Base-by-base conservation (phyloP, 345 rosid genomes). In the Geranium brycei region DNA sequence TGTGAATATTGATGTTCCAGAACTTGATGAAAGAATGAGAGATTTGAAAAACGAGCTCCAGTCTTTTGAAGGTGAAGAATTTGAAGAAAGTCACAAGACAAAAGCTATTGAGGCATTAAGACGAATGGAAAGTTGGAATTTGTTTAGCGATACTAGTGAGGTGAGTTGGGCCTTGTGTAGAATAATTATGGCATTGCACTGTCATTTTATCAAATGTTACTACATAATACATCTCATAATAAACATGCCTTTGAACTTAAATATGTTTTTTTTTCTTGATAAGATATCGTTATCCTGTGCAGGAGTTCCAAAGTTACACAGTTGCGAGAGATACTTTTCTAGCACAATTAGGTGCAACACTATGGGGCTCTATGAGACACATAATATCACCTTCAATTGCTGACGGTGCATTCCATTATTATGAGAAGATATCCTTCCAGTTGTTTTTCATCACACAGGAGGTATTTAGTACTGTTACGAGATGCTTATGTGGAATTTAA, bases 321-420 rank as follows among this genome's bases (percentile, higher is more conserved):
- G 92, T 95, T 83, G 99, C 97, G 66, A 92, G 92, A 31, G 99
- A 95, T 84, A 76, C 89, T 56, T 88, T 95, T 81, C 95, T 95
- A 63, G 87, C 99, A 51, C 97, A 95, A 77, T 77, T 95, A 77
- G 99, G 97, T 70, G 87, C 97, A 47, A 84, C 88, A 19, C 80
- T 95, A 31, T 87, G 96, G 99, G 99, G 97, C 38, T 85, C 97
- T 31, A 78, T 95, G 91, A 87, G 92, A 78, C 99, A 95, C 63
- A 70, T 95, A 65, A 64, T 88, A 70, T 87, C 99, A 59, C 99
- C 97, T 59, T 95, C 97, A 64, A 76, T 91, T 74, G 87, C 95
- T 71, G 97, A 91, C 73, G 99, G 97, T 69, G 90, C 96, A 76
- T 93, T 88, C 80, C 99, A 93, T 75, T 82, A 85, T 75, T 93